A percentile compares a stretch with the other conserved stretches of the same genome.
These are phyloP conservation scores for Biscutella auriculata DNA, from an alignment of 441 rosid genomes.

Conservation along the genomic window DNA sequence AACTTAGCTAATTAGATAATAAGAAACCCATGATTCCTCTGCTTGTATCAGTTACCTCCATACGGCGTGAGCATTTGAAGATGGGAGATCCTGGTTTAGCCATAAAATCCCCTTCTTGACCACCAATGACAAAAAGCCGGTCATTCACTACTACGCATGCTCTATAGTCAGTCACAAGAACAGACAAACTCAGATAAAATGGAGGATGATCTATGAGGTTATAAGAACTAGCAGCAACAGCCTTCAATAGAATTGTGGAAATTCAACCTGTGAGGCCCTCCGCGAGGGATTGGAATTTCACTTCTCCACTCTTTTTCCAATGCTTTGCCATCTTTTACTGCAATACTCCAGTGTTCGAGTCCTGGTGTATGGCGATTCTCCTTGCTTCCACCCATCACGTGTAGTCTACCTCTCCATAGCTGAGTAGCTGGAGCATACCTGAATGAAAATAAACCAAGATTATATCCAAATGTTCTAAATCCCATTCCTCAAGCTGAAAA, in stretches of 20 bases:
- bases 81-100: constrained; percentile 97
- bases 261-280: constrained; percentile 91
- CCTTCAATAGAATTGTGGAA: not conserved
- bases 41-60: too few relatives aligned
- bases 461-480: not conserved
- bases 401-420: constrained; percentile 95
- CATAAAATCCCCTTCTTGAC: constrained; percentile 99
- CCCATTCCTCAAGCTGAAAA: not conserved
- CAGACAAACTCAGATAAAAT: not conserved
- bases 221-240: not conserved
- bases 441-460: not conserved
- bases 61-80: constrained; percentile 84
- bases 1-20: too few relatives aligned
- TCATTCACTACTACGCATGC: constrained; percentile 70
- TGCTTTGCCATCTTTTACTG: constrained; percentile 72
- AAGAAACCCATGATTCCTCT: too few relatives aligned
- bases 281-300: constrained; percentile 84
- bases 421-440: constrained; percentile 95
- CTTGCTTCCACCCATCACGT: constrained; percentile 97
- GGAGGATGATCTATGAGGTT: not conserved
- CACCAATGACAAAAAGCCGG: constrained; percentile 67
- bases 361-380: constrained; percentile 81
- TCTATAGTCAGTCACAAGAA: constrained; percentile 28
- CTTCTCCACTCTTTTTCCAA: constrained; percentile 72
- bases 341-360: constrained; percentile 85